A percentile compares a stretch with the other conserved stretches of the same genome.
These are phyloP conservation scores for Williopsis jadinii DNA, from an alignment of 1,139 yeast species.

Conservation along the genomic window DNA sequence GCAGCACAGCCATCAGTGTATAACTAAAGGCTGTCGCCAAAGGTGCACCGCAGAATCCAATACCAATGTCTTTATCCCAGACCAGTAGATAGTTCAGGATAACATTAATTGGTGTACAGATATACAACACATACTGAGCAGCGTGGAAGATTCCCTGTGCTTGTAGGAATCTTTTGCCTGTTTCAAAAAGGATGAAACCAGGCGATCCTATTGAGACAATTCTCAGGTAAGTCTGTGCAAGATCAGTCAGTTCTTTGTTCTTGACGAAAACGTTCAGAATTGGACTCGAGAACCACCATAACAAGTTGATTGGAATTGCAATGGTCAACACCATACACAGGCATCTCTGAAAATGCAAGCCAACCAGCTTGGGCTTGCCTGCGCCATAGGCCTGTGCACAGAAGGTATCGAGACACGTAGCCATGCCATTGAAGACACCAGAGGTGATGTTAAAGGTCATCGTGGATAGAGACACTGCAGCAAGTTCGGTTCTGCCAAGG, in stretches of 20 bases:
- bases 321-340: slow-evolving; percentile 32
- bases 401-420: slow-evolving; percentile 47
- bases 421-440: slow-evolving; percentile 46
- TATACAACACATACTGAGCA: slow-evolving; percentile 32
- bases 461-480: slow-evolving; percentile 38
- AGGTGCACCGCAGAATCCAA: slow-evolving; percentile 38
- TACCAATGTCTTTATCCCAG: slow-evolving; percentile 26
- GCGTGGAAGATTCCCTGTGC: slow-evolving; percentile 36
- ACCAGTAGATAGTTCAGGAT: slow-evolving; percentile 31
- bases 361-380: slow-evolving; percentile 30
- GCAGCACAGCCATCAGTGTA: slow-evolving; percentile 29
- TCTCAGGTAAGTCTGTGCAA: slow-evolving; percentile 31
- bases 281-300: slow-evolving; percentile 35
- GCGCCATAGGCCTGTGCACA: slow-evolving; percentile 49
- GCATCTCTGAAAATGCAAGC: slow-evolving; percentile 37
- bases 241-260: slow-evolving; percentile 26
- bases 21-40: slow-evolving; percentile 32
- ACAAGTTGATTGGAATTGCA: slow-evolving; percentile 28
- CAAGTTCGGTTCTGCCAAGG: slow-evolving; percentile 49
- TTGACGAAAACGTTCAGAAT: slow-evolving; percentile 28
- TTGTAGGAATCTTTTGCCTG: slow-evolving; percentile 36
- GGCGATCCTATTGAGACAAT: slow-evolving; percentile 31
- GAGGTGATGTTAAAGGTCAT: slow-evolving; percentile 44
- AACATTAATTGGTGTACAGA: slow-evolving; percentile 33
- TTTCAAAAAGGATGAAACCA: slow-evolving; percentile 34